A percentile compares a stretch with the other conserved stretches of the same genome.
Conservation (phyloP, 768 basidiomycete genomes). For the Fomitopsis pulvina region DNA sequence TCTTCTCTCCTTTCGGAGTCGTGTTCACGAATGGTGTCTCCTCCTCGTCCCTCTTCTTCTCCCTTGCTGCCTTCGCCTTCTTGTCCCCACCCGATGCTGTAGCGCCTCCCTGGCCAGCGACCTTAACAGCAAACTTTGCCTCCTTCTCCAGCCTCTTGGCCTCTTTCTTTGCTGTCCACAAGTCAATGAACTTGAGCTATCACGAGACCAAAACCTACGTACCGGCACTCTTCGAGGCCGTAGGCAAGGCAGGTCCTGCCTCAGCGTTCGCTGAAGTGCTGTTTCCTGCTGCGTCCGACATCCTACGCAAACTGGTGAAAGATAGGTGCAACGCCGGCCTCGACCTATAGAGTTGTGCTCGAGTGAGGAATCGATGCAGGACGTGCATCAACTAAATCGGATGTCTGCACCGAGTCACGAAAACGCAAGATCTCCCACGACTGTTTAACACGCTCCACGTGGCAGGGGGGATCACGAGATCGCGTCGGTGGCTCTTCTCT, state of each 20-base stretch:
- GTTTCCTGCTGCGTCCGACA: constrained; percentile 1
- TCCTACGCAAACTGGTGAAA: background rate
- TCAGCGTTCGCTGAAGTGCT: background rate
- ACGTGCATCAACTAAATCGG: background rate
- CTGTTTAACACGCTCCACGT: background rate
- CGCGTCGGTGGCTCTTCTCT: too few relatives aligned
- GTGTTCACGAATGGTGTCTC: constrained; percentile 79
- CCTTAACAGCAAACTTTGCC: constrained; percentile 68
- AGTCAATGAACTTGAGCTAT: background rate
- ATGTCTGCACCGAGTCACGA: constrained; percentile 3
- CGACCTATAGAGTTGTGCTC: background rate
- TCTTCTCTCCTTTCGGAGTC: constrained; percentile 89
- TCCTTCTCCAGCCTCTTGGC: constrained; percentile 77
- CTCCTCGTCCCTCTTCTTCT: constrained; percentile 65
- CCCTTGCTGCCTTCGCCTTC: constrained; percentile 69
- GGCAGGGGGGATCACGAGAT: background rate
- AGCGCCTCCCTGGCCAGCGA: constrained; percentile 30
- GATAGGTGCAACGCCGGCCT: background rate
- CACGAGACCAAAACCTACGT: background rate
- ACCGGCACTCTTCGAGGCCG: constrained; percentile 6
- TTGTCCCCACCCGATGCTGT: constrained; percentile 38
- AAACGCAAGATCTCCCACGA: background rate
- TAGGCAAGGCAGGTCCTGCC: background rate
- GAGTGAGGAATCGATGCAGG: constrained; percentile 3
- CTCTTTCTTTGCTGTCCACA: constrained; percentile 55